Evolutionary conservation across 2,329 filamentous ascomycete species (phyloP), one percentile per base, ranked within the genome.

Genomic region (Fusarium setosum): DNA sequence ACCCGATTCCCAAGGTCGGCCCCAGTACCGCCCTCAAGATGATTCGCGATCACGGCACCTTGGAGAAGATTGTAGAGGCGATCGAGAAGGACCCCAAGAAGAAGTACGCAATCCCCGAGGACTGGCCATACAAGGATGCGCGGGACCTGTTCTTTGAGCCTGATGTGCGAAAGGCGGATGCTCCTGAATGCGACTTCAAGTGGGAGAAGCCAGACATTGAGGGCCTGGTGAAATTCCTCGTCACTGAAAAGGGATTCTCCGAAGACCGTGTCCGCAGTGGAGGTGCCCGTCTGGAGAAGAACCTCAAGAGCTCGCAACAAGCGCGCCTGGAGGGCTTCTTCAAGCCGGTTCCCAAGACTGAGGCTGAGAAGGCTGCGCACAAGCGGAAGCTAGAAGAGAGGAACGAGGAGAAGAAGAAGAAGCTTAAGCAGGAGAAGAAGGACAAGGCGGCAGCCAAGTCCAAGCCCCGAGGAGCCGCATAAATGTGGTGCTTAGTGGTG

Each of bases 361-460:
- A 94, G 0, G 91, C 90, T 66, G 90, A 99, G 81, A 92, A 95
- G 80, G 90, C 91, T 53, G 89, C 80, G 38, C 82, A 96, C 74
- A 99, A 99, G 86, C 88, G 96, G 69, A 99, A 98, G 83, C 86
- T 96, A 34, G 95, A 98, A 51, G 92, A 94, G 81, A 96, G 96
- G 83, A 84, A 93, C 29, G 94, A 94, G 72, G 92, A 94, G 71
- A 94, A 93, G 80, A 97, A 95, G 83, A 98, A 98, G 86, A 96
- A 94, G 82, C 85, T 91, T 70, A 99, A 97, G 86, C 89, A 92
- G 65, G 93, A 96, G 58, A 94, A 95, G 74, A 97, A 97, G 83
- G 93, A 94, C 68, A 99, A 98, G 87, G 94, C 94, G 68, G 92
- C 92, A 67, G 87, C 89, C 20, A 99, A 97, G 82, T 85, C 91